Base-by-base conservation (phyloP, 2,329 filamentous ascomycete species). In the Periconia sp. region DNA sequence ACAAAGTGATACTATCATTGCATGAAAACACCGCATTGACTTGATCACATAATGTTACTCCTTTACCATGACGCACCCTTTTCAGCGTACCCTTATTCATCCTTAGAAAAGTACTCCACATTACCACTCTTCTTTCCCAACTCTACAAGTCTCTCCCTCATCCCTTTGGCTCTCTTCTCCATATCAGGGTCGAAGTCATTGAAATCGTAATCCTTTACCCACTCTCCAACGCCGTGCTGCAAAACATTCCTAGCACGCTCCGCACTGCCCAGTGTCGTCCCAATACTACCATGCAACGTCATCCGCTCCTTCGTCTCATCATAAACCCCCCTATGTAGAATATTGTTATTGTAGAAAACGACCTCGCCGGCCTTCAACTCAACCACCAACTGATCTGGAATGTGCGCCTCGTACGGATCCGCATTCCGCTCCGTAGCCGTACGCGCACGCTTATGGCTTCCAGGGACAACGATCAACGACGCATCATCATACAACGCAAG, bases 331-430 rank as follows among this genome's bases (percentile, higher is more conserved):
- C 88, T 78, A 66, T 91, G 89, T 58, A 95, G 71, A 59, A 96
- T 95, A 71, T 96, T 95, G 68, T 92, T 95, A 72, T 96, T 86
- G 69, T 96, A 96, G 65, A 96, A 96, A 41, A 89, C 89, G 15
- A 89, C 85, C 73, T 96, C 91, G 0, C 91, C 91, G 0, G 90
- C 81, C 57, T 82, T 76, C 56, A 95, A 77, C 67, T 78, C 68
- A 15, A 95, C 90, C 3, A 83, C 74, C 14, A 87, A 66, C 77
- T 92, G 86, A 0, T 77, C 84, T 0, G 86, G 85, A 60, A 94
- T 63, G 1, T 76, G 65, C 2, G 76, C 67, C 61, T 87, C 87
- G 63, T 85, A 89, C 0, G 88, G 86, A 18, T 79, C 84, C 0
- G 90, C 90, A 7, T 66, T 72, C 13, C 90, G 80, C 80, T 96